A percentile compares a stretch with the other conserved stretches of the same genome.
phyloP scores from a whole-genome alignment of 1,284 basidiomycete species.

The Ceraceosorus bombacis region DNA sequence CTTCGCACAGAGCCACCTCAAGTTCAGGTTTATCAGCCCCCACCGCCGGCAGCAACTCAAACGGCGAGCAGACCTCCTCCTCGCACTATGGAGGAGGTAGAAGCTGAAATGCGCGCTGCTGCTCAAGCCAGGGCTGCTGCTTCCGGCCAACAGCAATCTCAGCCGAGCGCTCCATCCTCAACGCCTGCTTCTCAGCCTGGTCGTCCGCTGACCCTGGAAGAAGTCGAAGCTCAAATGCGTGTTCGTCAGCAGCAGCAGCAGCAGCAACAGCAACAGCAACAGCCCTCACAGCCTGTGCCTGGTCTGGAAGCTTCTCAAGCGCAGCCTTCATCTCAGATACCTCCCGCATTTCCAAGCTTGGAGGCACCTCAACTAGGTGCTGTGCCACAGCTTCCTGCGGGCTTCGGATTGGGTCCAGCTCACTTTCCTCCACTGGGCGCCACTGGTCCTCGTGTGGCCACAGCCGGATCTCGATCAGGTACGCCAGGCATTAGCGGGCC shows the following conservation, averaged over 20 bases:
- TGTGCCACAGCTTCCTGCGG: not conserved
- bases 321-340: not conserved
- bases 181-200: constrained; percentile 19
- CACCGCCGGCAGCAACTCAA: constrained; percentile 17
- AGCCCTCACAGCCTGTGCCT: constrained; percentile 29
- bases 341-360: not conserved
- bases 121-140: constrained; percentile 22
- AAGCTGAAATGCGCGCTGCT: constrained; percentile 48
- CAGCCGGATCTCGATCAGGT: not conserved
- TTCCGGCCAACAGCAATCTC: constrained; percentile 13
- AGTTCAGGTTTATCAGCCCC: not conserved
- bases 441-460: not conserved
- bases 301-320: not conserved
- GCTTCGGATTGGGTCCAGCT: not conserved
- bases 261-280: constrained; percentile 27
- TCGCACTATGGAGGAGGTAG: constrained; percentile 49
- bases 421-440: constrained; percentile 16
- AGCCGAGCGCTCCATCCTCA: constrained; percentile 16
- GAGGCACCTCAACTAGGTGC: not conserved
- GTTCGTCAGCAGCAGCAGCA: constrained; percentile 8
- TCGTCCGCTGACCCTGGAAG: constrained; percentile 59
- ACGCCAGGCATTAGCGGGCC: too few relatives aligned
- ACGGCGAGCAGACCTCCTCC: constrained; percentile 25
- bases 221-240: constrained; percentile 77
- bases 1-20: too few relatives aligned